Percentiles rank a stretch among this genome's conserved stretches.
Evolutionary conservation across 2,329 filamentous ascomycete genomes (phyloP).

Genomic region (Nigrospora osmanthi): DNA sequence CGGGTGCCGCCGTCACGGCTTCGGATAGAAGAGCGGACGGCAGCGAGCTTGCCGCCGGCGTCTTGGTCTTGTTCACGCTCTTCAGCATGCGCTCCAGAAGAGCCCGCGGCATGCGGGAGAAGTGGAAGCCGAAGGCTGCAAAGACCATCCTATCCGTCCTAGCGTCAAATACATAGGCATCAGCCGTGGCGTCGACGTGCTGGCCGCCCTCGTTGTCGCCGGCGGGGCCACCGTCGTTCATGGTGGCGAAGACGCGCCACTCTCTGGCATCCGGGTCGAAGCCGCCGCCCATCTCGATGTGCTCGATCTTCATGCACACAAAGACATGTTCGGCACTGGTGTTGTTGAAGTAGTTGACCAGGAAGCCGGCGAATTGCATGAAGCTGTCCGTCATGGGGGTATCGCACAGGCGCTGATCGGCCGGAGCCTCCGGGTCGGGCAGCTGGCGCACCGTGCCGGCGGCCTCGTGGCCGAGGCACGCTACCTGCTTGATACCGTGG

Average conservation of each 20-base stretch:
- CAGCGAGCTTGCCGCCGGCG: too few relatives aligned
- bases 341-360: constrained; percentile 10
- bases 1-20: too few relatives aligned
- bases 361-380: constrained; percentile 11
- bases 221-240: too few relatives aligned
- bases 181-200: too few relatives aligned
- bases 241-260: constrained; percentile 9
- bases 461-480: constrained; percentile 11
- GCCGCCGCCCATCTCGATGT: constrained; percentile 12
- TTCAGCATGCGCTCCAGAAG: too few relatives aligned
- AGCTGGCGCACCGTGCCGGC: constrained; percentile 9
- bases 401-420: constrained; percentile 8
- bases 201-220: too few relatives aligned
- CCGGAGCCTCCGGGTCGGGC: constrained; percentile 1
- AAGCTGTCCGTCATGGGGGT: constrained; percentile 11
- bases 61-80: too few relatives aligned
- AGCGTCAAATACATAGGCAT: constrained; percentile 11
- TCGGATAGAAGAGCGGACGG: too few relatives aligned
- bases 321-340: constrained; percentile 12
- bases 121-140: constrained; percentile 7
- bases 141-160: constrained; percentile 10
- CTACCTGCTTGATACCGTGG: constrained; percentile 15
- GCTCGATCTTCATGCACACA: constrained; percentile 13
- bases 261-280: constrained; percentile 10
- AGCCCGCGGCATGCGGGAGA: constrained; percentile 1